Percentiles rank a stretch among this genome's conserved stretches.
Conservation (phyloP, 1,139 yeast species). For the Taphrina populina region DNA sequence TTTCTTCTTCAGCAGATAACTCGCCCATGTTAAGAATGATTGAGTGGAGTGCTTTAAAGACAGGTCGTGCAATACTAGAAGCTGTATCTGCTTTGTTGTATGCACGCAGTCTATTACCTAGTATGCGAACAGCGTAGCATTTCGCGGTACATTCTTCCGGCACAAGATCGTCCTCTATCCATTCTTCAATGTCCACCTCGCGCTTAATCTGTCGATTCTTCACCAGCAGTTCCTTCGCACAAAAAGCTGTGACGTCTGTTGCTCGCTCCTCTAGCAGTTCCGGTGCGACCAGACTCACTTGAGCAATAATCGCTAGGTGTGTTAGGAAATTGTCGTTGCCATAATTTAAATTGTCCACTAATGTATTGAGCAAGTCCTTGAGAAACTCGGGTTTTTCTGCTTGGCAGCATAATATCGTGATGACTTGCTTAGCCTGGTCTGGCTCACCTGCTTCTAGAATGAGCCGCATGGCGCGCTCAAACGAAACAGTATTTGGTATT, state of each 20-base stretch:
- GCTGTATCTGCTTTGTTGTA: constrained; percentile 48
- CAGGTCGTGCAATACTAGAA: constrained; percentile 56
- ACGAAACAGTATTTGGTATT: constrained; percentile 44
- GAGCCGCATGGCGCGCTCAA: constrained; percentile 45
- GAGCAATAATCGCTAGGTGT: constrained; percentile 61
- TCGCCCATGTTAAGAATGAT: constrained; percentile 82
- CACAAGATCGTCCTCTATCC: constrained; percentile 56
- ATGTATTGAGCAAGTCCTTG: constrained; percentile 48
- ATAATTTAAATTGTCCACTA: constrained; percentile 41
- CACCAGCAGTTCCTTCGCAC: constrained; percentile 63
- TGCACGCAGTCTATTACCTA: constrained; percentile 63
- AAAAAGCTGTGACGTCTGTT: constrained; percentile 57
- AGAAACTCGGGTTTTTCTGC: constrained; percentile 49
- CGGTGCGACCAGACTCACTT: constrained; percentile 58
- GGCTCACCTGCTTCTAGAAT: constrained; percentile 59
- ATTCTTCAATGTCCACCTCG: constrained; percentile 44
- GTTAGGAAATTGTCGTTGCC: constrained; percentile 50
- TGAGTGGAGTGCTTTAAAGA: constrained; percentile 64
- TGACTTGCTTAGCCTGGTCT: constrained; percentile 63
- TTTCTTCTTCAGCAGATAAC: constrained; percentile 56
- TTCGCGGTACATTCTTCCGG: constrained; percentile 49
- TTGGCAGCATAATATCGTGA: constrained; percentile 56
- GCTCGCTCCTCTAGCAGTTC: constrained; percentile 55
- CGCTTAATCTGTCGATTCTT: constrained; percentile 46
- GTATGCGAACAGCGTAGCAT: constrained; percentile 53